Conservation (phyloP, 176 grass and related monocot genomes). For the Aegilops longissima region DNA sequence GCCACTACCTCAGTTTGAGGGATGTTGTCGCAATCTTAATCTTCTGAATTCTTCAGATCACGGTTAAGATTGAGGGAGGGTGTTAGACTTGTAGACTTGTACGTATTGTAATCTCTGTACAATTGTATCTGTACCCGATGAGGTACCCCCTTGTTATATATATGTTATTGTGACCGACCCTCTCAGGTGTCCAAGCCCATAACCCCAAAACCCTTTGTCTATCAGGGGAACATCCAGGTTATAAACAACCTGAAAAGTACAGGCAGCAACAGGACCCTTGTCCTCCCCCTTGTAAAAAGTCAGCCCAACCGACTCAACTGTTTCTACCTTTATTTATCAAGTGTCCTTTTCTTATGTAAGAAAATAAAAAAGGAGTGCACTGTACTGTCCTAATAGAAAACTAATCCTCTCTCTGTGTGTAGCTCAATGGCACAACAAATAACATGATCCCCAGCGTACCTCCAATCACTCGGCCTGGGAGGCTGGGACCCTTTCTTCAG, state of each 20-base stretch:
- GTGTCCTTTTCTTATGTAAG: not conserved
- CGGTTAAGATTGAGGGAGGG: no score
- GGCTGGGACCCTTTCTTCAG: slow-evolving; percentile 33
- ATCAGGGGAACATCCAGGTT: slow-evolving; percentile 17
- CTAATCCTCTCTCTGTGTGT: slow-evolving; percentile 29
- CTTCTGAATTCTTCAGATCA: no score
- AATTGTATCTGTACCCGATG: no score
- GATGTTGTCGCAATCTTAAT: no score
- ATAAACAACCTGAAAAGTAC: slow-evolving; percentile 51
- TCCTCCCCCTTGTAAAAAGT: slow-evolving; percentile 48
- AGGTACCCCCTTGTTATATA: no score
- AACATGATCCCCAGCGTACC: slow-evolving; percentile 36
- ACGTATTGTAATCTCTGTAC: no score
- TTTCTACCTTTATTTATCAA: slow-evolving; percentile 33
- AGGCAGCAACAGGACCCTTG: slow-evolving; percentile 54
- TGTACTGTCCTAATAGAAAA: slow-evolving; percentile 6
- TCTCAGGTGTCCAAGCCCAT: no score
- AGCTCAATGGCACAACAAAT: slow-evolving; percentile 42
- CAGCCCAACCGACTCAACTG: slow-evolving; percentile 67
- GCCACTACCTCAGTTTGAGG: no score
- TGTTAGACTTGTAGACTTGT: no score
- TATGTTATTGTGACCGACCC: no score
- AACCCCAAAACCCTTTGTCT: no score
- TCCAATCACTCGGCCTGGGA: slow-evolving; percentile 22
- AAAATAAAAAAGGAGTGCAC: not conserved